Conservation (phyloP, 805 yeast species). For the Cyberlindnera mycetangii region DNA sequence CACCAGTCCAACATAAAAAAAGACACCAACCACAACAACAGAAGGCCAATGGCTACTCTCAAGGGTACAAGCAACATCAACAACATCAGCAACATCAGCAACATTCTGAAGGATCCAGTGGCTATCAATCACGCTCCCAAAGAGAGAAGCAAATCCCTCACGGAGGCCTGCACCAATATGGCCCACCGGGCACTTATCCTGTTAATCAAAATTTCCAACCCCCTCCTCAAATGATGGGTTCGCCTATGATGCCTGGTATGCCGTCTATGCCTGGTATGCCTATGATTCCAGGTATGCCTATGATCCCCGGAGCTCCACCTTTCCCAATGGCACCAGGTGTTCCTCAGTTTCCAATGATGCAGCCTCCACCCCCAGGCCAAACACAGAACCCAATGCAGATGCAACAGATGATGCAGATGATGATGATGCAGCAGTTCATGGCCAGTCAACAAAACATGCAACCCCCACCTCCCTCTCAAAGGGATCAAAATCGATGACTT, state of each 20-base stretch:
- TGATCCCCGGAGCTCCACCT: constrained; percentile 2
- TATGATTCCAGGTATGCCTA: constrained; percentile 2
- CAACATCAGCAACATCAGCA: neutral
- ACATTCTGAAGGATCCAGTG: neutral
- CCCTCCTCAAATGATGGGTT: constrained; percentile 26
- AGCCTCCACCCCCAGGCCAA: constrained; percentile 1
- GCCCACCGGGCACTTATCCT: constrained; percentile 7
- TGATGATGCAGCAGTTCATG: constrained; percentile 26
- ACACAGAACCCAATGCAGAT: constrained; percentile 23
- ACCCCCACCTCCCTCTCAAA: constrained; percentile 5
- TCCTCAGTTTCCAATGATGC: constrained; percentile 3
- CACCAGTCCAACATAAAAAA: constrained; percentile 18
- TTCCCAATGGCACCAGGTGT: constrained; percentile 10
- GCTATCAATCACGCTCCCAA: constrained; percentile 14
- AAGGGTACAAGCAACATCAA: neutral
- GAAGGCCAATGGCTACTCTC: constrained; percentile 10
- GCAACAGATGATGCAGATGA: constrained; percentile 30
- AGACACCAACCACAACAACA: constrained; percentile 16
- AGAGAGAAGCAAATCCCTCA: constrained; percentile 6
- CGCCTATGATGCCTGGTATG: constrained; percentile 3
- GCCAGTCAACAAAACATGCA: neutral
- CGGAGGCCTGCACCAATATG: neutral
- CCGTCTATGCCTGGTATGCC: constrained; percentile 1
- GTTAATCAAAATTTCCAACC: constrained; percentile 2
- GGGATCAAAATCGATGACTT: too few species aligned